These are phyloP conservation scores for Cystofilobasidium macerans DNA, from an alignment of 768 basidiomycete genomes.

Conservation along the genomic window DNA sequence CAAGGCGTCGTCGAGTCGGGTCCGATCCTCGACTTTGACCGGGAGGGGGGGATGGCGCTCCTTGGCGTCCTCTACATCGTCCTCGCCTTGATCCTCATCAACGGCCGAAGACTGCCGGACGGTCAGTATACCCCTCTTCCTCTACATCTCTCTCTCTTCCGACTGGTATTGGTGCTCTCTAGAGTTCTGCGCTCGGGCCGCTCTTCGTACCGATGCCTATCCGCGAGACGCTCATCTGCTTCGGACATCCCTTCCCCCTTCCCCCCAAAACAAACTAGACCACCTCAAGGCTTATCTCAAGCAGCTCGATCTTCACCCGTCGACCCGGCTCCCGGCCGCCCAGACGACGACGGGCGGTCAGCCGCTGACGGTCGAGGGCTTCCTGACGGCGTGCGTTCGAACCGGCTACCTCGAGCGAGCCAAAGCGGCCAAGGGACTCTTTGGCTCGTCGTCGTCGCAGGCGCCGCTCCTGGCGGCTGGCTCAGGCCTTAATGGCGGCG, in stretches of 20 bases:
- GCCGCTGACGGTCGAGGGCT: slow-evolving; percentile 51
- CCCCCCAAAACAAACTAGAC: slow-evolving; percentile 41
- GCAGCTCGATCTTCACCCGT: slow-evolving; percentile 52
- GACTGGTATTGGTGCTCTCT: too few relatives aligned
- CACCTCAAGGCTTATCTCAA: slow-evolving; percentile 62
- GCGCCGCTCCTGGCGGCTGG: slow-evolving; percentile 29
- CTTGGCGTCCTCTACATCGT: slow-evolving; percentile 70
- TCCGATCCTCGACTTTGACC: slow-evolving; percentile 39
- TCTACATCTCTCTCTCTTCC: background rate
- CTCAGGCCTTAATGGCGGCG: slow-evolving; percentile 1
- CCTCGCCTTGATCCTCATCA: slow-evolving; percentile 68
- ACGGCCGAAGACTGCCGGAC: slow-evolving; percentile 61
- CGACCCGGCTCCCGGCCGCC: slow-evolving; percentile 46
- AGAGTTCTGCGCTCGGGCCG: background rate
- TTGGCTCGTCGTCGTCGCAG: slow-evolving; percentile 39
- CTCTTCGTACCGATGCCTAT: background rate
- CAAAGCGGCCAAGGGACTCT: slow-evolving; percentile 46
- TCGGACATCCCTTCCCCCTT: background rate
- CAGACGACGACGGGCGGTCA: slow-evolving; percentile 46
- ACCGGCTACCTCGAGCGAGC: slow-evolving; percentile 69
- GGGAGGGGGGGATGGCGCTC: slow-evolving; percentile 45
- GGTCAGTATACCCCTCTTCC: slow-evolving; percentile 48
- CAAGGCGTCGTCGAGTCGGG: slow-evolving; percentile 38
- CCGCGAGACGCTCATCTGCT: slow-evolving; percentile 2
- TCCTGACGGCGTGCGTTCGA: slow-evolving; percentile 52